Percentiles rank a stretch among this genome's conserved stretches.
phyloP scores from a whole-genome alignment of 805 yeast genomes.

The Candida adriatica region DNA sequence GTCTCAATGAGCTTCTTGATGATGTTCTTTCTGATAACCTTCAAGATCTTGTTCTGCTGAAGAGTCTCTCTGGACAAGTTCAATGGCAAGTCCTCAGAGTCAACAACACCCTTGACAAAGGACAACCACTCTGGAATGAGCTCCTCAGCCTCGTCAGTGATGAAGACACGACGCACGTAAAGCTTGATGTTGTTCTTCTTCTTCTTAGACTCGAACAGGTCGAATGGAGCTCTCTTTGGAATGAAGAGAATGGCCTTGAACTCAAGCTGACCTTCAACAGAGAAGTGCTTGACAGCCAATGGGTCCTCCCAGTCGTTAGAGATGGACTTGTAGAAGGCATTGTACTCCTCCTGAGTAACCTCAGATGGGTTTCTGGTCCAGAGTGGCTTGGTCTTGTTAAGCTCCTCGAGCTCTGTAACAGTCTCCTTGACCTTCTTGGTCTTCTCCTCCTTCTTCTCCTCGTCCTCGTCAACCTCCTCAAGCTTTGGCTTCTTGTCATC shows the following conservation, averaged over 20 bases:
- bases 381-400: constrained; percentile 97
- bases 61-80: constrained; percentile 99
- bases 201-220: constrained; percentile 96
- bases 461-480: constrained; percentile 70
- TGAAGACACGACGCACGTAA: constrained; percentile 98
- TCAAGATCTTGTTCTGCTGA: constrained; percentile 99
- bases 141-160: constrained; percentile 99
- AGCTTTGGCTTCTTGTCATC: constrained; percentile 64
- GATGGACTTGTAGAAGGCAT: constrained; percentile 98
- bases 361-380: constrained; percentile 99
- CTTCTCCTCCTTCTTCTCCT: constrained; percentile 62
- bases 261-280: constrained; percentile 99
- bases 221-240: constrained; percentile 99
- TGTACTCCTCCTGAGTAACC: constrained; percentile 96
- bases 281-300: constrained; percentile 98
- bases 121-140: constrained; percentile 98
- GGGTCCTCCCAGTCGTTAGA: constrained; percentile 99
- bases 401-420: constrained; percentile 95
- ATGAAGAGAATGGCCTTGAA: constrained; percentile 95
- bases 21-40: constrained; percentile 98
- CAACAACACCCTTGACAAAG: constrained; percentile 98
- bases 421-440: constrained; percentile 85
- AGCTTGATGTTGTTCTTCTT: constrained; percentile 98
- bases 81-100: constrained; percentile 98
- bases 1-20: constrained; percentile 98